Conservation (phyloP, 1,284 basidiomycete genomes). For the Farysia itapuensis region DNA sequence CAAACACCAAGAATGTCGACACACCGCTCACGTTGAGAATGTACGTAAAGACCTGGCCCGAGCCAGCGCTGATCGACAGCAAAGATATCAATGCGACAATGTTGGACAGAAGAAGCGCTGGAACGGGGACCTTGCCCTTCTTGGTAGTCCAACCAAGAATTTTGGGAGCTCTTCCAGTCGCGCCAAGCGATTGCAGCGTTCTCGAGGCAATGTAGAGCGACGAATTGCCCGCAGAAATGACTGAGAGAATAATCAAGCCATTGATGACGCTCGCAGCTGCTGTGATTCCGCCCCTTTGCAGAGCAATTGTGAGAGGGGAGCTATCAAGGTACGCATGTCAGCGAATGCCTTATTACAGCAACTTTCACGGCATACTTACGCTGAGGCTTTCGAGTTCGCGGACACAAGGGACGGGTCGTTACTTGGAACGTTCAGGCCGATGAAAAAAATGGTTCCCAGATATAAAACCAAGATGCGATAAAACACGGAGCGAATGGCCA, state of each 20-base stretch:
- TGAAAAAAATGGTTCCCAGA: slow-evolving; percentile 44
- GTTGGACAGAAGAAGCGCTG: slow-evolving; percentile 30
- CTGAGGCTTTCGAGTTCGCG: slow-evolving; percentile 16
- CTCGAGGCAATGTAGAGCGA: slow-evolving; percentile 46
- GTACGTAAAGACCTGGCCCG: slow-evolving; percentile 28
- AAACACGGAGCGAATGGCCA: slow-evolving; percentile 66
- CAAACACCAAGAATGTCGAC: slow-evolving; percentile 35
- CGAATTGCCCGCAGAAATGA: slow-evolving; percentile 41
- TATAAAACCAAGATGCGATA: slow-evolving; percentile 75
- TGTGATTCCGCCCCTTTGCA: slow-evolving; percentile 29
- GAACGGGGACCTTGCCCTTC: slow-evolving; percentile 31
- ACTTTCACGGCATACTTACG: too few relatives aligned
- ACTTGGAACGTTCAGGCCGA: slow-evolving; percentile 36
- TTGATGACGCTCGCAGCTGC: slow-evolving; percentile 40
- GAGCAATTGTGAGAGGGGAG: slow-evolving; percentile 43
- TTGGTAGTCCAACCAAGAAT: slow-evolving; percentile 26
- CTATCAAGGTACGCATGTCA: too few relatives aligned
- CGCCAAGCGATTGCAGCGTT: slow-evolving; percentile 34
- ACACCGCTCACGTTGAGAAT: slow-evolving; percentile 39
- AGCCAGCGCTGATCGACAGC: slow-evolving; percentile 28
- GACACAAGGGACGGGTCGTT: slow-evolving; percentile 24
- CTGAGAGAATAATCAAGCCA: slow-evolving; percentile 38
- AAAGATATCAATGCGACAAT: slow-evolving; percentile 30
- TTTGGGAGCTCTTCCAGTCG: slow-evolving; percentile 32
- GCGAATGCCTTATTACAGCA: too few relatives aligned